Conservation (phyloP, 1,284 basidiomycete genomes). For the Moesziomyces sp. region DNA sequence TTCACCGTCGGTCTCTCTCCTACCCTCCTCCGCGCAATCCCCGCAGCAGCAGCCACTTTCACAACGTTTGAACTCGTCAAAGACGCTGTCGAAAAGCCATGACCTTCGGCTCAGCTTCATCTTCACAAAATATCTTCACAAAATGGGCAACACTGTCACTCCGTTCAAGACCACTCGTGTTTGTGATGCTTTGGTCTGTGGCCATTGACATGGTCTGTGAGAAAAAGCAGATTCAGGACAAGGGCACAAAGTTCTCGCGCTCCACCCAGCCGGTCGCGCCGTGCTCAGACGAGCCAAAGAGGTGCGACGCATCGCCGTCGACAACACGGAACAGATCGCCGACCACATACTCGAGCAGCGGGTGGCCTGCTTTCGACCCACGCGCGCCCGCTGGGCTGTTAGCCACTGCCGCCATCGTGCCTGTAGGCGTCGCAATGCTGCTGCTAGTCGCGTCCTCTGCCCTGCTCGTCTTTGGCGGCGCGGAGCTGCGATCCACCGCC, state of each 20-base stretch:
- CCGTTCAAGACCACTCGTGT: too few species aligned
- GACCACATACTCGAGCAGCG: constrained; percentile 38
- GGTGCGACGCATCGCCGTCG: constrained; percentile 18
- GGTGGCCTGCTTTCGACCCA: constrained; percentile 27
- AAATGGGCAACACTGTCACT: neutral
- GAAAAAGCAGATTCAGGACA: constrained; percentile 7
- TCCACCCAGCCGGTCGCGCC: constrained; percentile 51
- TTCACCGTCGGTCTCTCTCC: constrained; percentile 51
- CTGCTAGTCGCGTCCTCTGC: neutral
- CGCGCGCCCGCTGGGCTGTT: constrained; percentile 20
- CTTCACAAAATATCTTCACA: neutral
- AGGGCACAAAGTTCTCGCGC: constrained; percentile 39
- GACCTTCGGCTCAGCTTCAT: neutral
- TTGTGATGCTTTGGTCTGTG: too few species aligned
- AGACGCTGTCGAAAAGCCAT: constrained; percentile 20
- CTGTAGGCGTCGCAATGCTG: neutral
- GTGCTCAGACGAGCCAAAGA: constrained; percentile 43
- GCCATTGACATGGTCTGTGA: too few species aligned
- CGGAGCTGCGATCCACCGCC: neutral
- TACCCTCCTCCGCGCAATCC: constrained; percentile 54
- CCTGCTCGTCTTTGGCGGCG: neutral
- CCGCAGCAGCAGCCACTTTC: constrained; percentile 56
- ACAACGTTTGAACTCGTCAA: constrained; percentile 58
- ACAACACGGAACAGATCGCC: constrained; percentile 51
- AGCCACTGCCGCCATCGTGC: constrained; percentile 42